Base-by-base conservation (phyloP, 495 filamentous ascomycete species). In the Penicillium chermesinum region DNA sequence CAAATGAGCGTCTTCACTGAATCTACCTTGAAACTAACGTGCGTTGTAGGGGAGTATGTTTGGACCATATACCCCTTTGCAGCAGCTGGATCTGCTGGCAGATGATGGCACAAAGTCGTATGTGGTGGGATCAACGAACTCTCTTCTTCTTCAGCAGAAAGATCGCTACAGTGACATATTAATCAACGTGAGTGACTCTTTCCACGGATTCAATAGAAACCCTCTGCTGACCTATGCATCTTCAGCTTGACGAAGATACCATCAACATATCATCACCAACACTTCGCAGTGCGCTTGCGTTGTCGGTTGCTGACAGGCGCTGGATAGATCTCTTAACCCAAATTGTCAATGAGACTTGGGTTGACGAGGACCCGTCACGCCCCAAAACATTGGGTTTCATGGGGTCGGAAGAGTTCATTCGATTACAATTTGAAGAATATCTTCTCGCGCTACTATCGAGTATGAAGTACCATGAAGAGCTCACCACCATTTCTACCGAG, bases 121-220 rank as follows among this genome's bases (percentile, higher is more conserved):
- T 61, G 86, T 98, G 33, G 93, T 97, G 48, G 93, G 93, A 47
- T 96, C 91, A 35, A 98, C 93, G 19, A 98, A 98, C 62, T 94
- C 89, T 13, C 73, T 98, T 36, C 76, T 98, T 20, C 67, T 98
- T 38, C 90, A 96, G 53, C 93, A 97, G 57, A 91, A 83, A 64
- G 93, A 98, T 58, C 82, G 90, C n/a, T 97, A 98, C 66, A 94
- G 90, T 66, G 93, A 98, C 56, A 90, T 97, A 35, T 73, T 98
- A 47, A 89, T 98, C 57, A 97, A 98, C 66, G 81, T 83, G 56
- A 61, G 76, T 2, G 5, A 7, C 10, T 21, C 30, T 10, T 10
- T 2, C 32, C 6, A 45, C 10, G n/a, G 21, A 10, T 7, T 39
- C 2, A 36, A 8, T 0, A 6, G 1, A 18, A 46, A 37, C 8